Evolutionary conservation across 2,329 filamentous ascomycete species (phyloP), one percentile per base, ranked within the genome.

Genomic region (Exophiala phaeomuriformis): DNA sequence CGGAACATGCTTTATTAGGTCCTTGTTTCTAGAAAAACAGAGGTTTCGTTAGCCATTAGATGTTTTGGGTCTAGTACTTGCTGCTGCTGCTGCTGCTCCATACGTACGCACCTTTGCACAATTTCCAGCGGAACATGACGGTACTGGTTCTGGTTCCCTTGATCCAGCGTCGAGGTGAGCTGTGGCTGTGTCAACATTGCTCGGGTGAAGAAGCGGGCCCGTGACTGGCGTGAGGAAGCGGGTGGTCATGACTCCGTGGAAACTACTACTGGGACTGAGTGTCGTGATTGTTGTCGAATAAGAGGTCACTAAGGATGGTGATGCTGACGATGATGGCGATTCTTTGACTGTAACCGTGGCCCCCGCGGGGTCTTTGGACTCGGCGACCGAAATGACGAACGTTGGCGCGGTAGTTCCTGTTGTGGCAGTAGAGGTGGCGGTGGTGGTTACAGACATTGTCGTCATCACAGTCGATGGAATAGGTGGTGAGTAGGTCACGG

Each of bases 401-500:
- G 6, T 28, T 9, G n/a, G 39, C 6, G 39, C 28, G 27, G n/a
- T 27, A 39, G 10, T 5, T 9, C 9, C 19, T 8, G 36, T 8
- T 5, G 36, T 5, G 10, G 36, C 10, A 12, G 36, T 12, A 28
- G 39, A 10, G 5, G 40, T 19, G 6, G 40, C 51, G 4, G 45
- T 53, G 7, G 39, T 53, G 12, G 39, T 42, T n/a, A 52, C 29
- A 28, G 42, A 9, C 5, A 35, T 47, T 41, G 37, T 48, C 28
- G 39, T 28, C 4, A 39, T 5, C 28, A 43, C 10, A 2, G 37
- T 44, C 1, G 51, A 39, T 7, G 51, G 19, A 19, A 19, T 19
- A 19, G 19, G 51, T 28, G 36, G 44, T 6, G 51, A 48, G 45
- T 48, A 53, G 28, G 51, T 53, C 4, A 47, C 37, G 31, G 30